Percentiles rank a stretch among this genome's conserved stretches.
These are phyloP conservation scores for Vitis vinifera DNA, from an alignment of 164 flowering plant species.

Conservation along the genomic window ASM3070453v1 NC_081814.1:4869001-4869500, in stretches of 20 bases:
- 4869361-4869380: constrained; percentile 62
- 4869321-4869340: constrained; percentile 85
- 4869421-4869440: constrained; percentile 87
- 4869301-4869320: constrained; percentile 90
- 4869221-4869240: background rate
- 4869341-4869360: constrained; percentile 51
- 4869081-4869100: no score
- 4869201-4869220: no score
- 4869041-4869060: no score
- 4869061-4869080: no score
- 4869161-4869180: no score
- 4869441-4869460: constrained; percentile 81
- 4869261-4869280: background rate
- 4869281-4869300: constrained; percentile 30
- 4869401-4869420: constrained; percentile 90
- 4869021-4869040: no score
- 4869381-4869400: constrained; percentile 59
- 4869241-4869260: background rate
- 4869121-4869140: no score
- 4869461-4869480: constrained; percentile 84
- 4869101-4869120: no score
- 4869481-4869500: constrained; percentile 79
- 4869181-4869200: no score
- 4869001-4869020: no score
- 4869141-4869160: no score